Percentiles rank a stretch among this genome's conserved stretches.
phyloP scores from a whole-genome alignment of 495 filamentous ascomycete genomes.

The Geoglossum glabrum region DNA sequence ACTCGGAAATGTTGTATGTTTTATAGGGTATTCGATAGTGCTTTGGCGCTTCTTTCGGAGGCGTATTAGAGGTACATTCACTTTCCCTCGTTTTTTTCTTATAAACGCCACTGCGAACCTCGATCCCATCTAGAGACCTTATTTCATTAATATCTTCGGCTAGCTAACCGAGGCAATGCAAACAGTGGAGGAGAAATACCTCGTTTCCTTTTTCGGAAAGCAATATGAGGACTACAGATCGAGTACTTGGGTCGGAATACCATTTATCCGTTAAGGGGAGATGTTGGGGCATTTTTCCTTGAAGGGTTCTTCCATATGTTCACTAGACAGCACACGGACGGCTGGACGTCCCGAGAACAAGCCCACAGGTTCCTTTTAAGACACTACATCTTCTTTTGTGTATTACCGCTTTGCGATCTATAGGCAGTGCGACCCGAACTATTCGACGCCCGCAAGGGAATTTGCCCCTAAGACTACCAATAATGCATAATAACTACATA shows the following conservation, averaged over 20 bases:
- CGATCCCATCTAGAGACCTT: background rate
- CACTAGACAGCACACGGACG: background rate
- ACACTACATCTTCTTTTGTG: background rate
- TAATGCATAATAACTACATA: no score
- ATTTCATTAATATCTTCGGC: background rate
- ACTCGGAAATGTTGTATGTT: constrained; percentile 64
- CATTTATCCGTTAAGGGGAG: constrained; percentile 31
- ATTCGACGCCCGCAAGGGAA: no score
- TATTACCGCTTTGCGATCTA: background rate
- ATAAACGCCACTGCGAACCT: background rate
- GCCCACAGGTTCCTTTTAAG: background rate
- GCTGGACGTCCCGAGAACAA: background rate
- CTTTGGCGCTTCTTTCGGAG: constrained; percentile 67
- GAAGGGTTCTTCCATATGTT: background rate
- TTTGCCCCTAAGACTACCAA: no score
- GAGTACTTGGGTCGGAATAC: constrained; percentile 52
- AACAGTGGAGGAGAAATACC: constrained; percentile 52
- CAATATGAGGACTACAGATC: constrained; percentile 60
- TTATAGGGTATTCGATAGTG: constrained; percentile 49
- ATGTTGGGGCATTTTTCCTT: background rate
- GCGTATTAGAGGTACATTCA: constrained; percentile 42
- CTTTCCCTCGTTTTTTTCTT: background rate
- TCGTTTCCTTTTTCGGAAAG: constrained; percentile 65
- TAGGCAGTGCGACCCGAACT: no score
- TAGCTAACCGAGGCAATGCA: background rate